Percentiles rank a stretch among this genome's conserved stretches.
phyloP scores from a whole-genome alignment of 2,329 filamentous ascomycete genomes.

The Metarhizium guizhouense region DNA sequence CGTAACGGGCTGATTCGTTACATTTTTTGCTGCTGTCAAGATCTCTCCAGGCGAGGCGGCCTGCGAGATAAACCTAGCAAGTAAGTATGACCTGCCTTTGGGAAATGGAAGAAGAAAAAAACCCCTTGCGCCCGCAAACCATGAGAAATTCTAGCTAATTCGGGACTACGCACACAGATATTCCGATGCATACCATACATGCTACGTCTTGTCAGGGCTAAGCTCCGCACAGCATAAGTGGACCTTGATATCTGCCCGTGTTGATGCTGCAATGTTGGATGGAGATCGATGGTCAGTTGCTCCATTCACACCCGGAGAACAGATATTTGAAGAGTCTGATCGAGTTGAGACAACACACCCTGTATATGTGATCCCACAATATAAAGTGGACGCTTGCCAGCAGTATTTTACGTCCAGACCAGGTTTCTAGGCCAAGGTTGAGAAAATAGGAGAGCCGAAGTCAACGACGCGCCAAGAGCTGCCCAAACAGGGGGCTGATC shows the following conservation, averaged over 20 bases:
- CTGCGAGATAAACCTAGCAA: conserved; percentile 90
- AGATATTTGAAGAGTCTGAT: conserved; percentile 64
- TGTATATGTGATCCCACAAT: conserved; percentile 73
- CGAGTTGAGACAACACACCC: conserved; percentile 66
- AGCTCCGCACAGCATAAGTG: conserved; percentile 70
- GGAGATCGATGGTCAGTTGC: conserved; percentile 36
- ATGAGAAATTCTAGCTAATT: conserved; percentile 1
- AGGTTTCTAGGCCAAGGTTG: conserved; percentile 37
- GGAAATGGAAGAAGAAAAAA: neutral
- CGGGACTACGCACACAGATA: conserved; percentile 35
- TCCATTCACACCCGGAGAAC: conserved; percentile 42
- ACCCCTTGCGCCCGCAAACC: neutral
- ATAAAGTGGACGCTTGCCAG: conserved; percentile 54
- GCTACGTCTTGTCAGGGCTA: conserved; percentile 81
- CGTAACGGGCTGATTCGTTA: conserved; percentile 81
- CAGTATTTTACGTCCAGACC: conserved; percentile 53
- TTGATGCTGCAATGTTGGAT: conserved; percentile 23
- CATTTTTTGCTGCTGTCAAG: conserved; percentile 82
- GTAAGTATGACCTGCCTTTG: conserved; percentile 39
- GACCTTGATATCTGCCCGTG: conserved; percentile 31
- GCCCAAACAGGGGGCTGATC: neutral
- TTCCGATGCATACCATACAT: conserved; percentile 86
- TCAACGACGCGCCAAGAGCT: neutral
- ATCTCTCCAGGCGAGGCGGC: conserved; percentile 60
- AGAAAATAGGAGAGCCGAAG: neutral